Conservation (phyloP, 768 basidiomycete species). For the Rhodotorula taiwanensis region DNA sequence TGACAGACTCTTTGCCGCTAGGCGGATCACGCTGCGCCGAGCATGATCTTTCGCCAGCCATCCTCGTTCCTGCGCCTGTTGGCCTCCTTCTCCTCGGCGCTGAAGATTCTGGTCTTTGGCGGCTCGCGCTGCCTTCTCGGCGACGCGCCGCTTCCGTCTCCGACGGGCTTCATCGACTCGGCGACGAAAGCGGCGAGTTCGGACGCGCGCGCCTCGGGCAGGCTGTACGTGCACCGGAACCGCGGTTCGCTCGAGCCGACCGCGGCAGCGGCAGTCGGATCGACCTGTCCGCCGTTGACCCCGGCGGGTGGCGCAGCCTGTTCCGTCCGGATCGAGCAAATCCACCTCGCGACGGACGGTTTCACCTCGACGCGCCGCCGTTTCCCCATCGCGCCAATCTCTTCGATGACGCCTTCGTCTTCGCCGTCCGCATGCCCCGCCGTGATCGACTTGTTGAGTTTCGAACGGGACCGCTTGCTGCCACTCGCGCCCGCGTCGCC, state of each 20-base stretch:
- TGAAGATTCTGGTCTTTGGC: slow-evolving; percentile 13
- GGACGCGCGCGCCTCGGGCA: slow-evolving; percentile 1
- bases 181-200: background rate
- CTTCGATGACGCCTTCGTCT: background rate
- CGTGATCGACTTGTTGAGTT: slow-evolving; percentile 26
- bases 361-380: background rate
- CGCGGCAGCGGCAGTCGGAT: no score
- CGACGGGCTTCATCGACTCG: background rate
- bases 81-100: slow-evolving; percentile 6
- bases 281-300: no score
- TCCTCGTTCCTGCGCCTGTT: slow-evolving; percentile 9
- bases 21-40: slow-evolving; percentile 19
- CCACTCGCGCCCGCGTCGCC: background rate
- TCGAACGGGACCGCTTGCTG: background rate
- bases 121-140: background rate
- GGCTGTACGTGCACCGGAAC: background rate
- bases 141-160: background rate
- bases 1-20: no score
- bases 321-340: slow-evolving; percentile 12
- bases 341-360: slow-evolving; percentile 24
- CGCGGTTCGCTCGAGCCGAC: no score
- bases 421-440: background rate
- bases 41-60: slow-evolving; percentile 21
- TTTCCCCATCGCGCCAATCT: background rate
- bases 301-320: no score